Base-by-base conservation (phyloP, 352 stramenopile species). In the Phytophthora kernoviae region DNA sequence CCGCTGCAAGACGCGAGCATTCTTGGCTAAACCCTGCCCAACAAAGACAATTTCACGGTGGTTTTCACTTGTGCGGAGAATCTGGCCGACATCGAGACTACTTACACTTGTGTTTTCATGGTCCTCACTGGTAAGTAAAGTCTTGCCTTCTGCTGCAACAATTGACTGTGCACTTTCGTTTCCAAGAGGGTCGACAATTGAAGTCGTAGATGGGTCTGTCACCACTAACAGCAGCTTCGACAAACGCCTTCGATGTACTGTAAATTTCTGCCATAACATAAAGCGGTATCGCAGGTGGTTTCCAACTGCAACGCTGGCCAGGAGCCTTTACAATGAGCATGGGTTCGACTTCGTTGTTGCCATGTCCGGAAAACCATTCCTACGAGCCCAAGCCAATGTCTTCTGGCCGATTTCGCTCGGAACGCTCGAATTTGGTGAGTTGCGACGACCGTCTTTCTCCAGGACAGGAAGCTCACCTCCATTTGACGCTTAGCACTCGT, bases 271-370 rank as follows among this genome's bases (percentile, higher is more conserved):
- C 81, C 81, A 91, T 9, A 87, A 47, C 20, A 70, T 21, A 20
- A 87, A 90, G 0, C 79, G 75, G 22, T 87, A 81, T 4, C 74
- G 68, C 11, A 85, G 7, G 17, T 65, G 72, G 17, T 70, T 76
- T 0, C 60, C 53, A 7, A 74, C 51, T 21, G 77, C 70, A 4
- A 80, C 64, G 17, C 52, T 77, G 7, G 49, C 59, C 2, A 91
- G 42, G 5, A 91, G 43, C 14, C 54, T 70, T 10, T 68, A 50
- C 18, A 75, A 75, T 11, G 66, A 71, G 26, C 18, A 11, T 76
- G 61, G 0, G 74, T 45, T 0, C 33, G 22, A 55, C 49, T 77
- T 49, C 65, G 75, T 11, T 68, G 50, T 1, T 56, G 54, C 81
- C 81, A 91, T 0, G n/a, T 39, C 0, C 4, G 24, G 10, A 87